Base-by-base conservation (phyloP, 2,329 filamentous ascomycete genomes). In the Phialemoniopsis sp. region DNA sequence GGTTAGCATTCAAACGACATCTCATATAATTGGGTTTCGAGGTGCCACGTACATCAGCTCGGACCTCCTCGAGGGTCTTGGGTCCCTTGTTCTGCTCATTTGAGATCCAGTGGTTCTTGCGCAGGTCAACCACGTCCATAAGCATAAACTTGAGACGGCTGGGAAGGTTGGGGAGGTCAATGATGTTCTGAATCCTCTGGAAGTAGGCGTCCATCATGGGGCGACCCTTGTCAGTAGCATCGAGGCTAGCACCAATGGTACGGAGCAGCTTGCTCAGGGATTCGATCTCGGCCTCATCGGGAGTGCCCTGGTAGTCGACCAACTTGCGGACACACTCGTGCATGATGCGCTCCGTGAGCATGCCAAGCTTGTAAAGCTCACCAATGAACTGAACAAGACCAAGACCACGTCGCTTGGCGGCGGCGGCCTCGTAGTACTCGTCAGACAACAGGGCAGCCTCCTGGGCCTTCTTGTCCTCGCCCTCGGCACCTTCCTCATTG, bases 341-440 rank as follows among this genome's bases (percentile, higher is more conserved):
- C 93, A 98, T 98, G 68, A 98, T 98, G 62, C 91, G 87, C 64
- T 96, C 88, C 45, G 93, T 98, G 64, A 98, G 78, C 93, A 98
- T 98, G 61, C 86, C 84, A 45, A 98, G 82, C 76, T 97, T 98
- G 80, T 95, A 98, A 34, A 98, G 80, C 68, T 98, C 93, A 72
- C 93, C 93, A 59, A 98, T 98, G 70, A 98, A 98, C 67, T 96
- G 91, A 48, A 98, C 91, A 16, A 98, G 80, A 83, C 93, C 93
- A 48, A 98, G 86, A 68, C 93, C 93, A 64, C 89, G 87, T 67
- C 93, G 85, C 76, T 98, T 98, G 57, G 90, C 90, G 42, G 91
- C 90, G 36, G 90, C 91, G 31, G 89, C 91, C 48, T 82, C 69
- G 63, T 98, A 98, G 71, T 98, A 98, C 62, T 97, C 93, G 46